Percentiles rank a stretch among this genome's conserved stretches.
These are phyloP conservation scores for Scedosporium dehoogii DNA, from an alignment of 2,329 filamentous ascomycete genomes.

Conservation along the genomic window DNA sequence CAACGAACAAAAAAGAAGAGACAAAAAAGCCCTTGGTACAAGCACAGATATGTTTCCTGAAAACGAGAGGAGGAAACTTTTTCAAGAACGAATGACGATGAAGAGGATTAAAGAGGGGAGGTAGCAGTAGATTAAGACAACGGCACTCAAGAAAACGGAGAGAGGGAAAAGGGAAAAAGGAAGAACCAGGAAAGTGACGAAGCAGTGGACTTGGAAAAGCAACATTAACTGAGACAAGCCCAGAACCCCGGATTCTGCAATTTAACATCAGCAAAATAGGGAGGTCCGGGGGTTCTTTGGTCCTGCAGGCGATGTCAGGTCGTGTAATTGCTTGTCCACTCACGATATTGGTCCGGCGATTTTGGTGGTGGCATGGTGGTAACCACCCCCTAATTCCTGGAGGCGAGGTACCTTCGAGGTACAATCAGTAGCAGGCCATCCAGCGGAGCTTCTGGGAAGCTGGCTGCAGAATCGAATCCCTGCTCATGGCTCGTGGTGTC, in stretches of 20 bases:
- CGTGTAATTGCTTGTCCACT: not conserved
- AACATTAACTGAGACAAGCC: not conserved
- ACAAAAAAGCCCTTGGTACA: not conserved
- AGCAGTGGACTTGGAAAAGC: not conserved
- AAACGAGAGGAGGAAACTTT: not conserved
- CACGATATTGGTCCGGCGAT: too few species aligned
- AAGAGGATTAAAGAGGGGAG: conserved; percentile 1
- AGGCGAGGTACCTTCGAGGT: not conserved
- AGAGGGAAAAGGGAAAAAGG: conserved; percentile 5
- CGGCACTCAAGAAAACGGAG: conserved; percentile 6
- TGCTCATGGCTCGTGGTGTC: not conserved
- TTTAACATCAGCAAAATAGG: conserved; percentile 1
- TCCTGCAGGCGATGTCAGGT: not conserved
- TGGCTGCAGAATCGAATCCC: not conserved
- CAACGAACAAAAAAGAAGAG: not conserved
- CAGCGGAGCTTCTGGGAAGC: not conserved
- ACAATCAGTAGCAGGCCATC: not conserved
- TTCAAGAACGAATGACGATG: not conserved
- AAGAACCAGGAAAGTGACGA: conserved; percentile 7
- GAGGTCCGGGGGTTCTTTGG: conserved; percentile 3
- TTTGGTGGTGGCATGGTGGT: too few species aligned
- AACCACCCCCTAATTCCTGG: too few species aligned
- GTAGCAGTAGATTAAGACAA: not conserved
- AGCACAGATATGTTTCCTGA: not conserved
- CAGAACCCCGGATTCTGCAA: conserved; percentile 5